These are phyloP conservation scores for Antrodiella citrinella DNA, from an alignment of 768 basidiomycete genomes.

Conservation along the genomic window DNA sequence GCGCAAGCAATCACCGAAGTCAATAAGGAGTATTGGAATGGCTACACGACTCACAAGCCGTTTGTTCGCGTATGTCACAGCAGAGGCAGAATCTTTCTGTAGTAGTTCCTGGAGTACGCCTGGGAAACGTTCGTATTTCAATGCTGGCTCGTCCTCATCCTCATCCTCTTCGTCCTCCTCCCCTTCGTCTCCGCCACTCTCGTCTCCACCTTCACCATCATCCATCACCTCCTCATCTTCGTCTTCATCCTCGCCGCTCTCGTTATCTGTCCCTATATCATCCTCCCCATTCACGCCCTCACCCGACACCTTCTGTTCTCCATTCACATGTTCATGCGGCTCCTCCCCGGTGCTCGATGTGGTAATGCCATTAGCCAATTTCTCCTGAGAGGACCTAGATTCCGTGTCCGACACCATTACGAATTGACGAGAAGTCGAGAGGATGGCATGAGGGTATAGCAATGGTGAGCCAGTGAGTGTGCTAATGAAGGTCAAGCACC, in stretches of 20 bases:
- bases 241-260: constrained; percentile 7
- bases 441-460: too few species aligned
- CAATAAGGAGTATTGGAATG: not conserved
- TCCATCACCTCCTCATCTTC: constrained; percentile 17
- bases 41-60: constrained; percentile 41
- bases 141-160: constrained; percentile 83
- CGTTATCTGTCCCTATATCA: not conserved
- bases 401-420: not conserved
- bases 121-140: constrained; percentile 84
- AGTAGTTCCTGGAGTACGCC: constrained; percentile 70
- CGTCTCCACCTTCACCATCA: constrained; percentile 24
- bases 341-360: not conserved
- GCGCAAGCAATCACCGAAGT: not conserved
- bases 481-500: too few species aligned
- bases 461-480: too few species aligned
- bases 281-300: not conserved
- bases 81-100: constrained; percentile 84
- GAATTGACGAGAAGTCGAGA: too few species aligned
- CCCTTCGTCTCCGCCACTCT: constrained; percentile 40
- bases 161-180: constrained; percentile 56
- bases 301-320: too few species aligned
- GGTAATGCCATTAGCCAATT: not conserved
- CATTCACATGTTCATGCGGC: not conserved
- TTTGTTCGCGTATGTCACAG: constrained; percentile 67
- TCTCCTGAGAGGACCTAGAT: not conserved